Evolutionary conservation across 2,329 filamentous ascomycete species (phyloP), one percentile per base, ranked within the genome.

Genomic region (Xylariaceae sp.): DNA sequence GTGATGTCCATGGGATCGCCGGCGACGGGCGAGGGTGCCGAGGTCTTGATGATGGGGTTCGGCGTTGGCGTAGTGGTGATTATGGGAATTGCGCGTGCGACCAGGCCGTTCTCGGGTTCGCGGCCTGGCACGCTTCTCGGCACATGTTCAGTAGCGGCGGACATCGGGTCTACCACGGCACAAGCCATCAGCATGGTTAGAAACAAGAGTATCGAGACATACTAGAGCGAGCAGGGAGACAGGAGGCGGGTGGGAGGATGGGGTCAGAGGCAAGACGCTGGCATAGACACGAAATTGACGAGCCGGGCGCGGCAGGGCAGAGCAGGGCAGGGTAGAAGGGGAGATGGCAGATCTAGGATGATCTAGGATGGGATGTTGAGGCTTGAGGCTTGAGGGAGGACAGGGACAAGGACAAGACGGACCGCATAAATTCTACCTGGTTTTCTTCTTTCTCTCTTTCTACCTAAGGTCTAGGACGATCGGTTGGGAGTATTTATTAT

Each of bases 1-100:
- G 82, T 81, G 64, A 85, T 78, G 62, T 86, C 83, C 83, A 86
- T 87, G 60, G 82, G 82, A 59, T 84, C 82, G 65, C 79, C 81
- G 35, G 80, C 80, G 34, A 79, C 61, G 9, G 70, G 80, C 53
- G 80, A 80, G 17, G 82, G 80, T 56, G 82, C 78, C 64, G 84
- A 84, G 75, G 82, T 83, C 71, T 82, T 80, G 70, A 84, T 81
- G 60, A 77, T 81, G 44, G 83, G 80, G 58, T 78, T 78, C 62
- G 81, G 76, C 15, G 67, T 67, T 50, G 70, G 57, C 4, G 64
- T 60, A 52, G 63, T 65, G 59, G 70, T 69, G 55, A 72, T 72
- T 65, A 85, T 83, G 56, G 83, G 82, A 52, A 87, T 75, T 51
- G 83, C 82, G 70, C 81, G 80, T 66, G 77, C 73, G 69, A 77